Evolutionary conservation across 306 rosid genomes (phyloP).

Genomic region (Purshia tridentata): DNA sequence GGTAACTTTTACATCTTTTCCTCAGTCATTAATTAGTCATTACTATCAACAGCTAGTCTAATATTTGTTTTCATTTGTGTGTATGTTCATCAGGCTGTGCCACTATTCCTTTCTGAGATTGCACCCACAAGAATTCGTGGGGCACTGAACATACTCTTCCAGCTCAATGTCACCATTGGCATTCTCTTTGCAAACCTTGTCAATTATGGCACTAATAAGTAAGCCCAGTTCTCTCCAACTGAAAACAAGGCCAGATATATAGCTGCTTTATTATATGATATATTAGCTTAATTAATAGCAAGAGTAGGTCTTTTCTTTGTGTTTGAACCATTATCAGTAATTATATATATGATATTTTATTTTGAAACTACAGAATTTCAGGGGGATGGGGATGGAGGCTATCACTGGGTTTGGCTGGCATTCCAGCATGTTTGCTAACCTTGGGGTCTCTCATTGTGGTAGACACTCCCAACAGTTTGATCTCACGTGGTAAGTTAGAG

Average conservation of each 20-base stretch:
- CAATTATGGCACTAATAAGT: slow-evolving; percentile 51
- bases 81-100: slow-evolving; percentile 48
- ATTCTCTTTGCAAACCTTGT: slow-evolving; percentile 56
- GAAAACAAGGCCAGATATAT: too few relatives aligned
- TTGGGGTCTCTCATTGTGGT: slow-evolving; percentile 40
- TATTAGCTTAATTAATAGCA: too few relatives aligned
- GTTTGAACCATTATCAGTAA: too few relatives aligned
- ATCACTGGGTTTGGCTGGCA: slow-evolving; percentile 47
- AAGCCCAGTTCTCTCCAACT: slow-evolving; percentile 5
- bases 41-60: too few relatives aligned
- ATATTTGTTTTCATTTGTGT: neutral
- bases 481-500: slow-evolving; percentile 47
- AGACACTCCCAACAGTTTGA: slow-evolving; percentile 58
- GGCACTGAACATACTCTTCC: slow-evolving; percentile 66
- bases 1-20: too few relatives aligned
- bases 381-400: slow-evolving; percentile 79
- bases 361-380: slow-evolving; percentile 23
- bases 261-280: too few relatives aligned
- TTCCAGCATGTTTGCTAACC: slow-evolving; percentile 47
- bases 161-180: slow-evolving; percentile 55
- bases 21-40: neutral
- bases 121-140: slow-evolving; percentile 72
- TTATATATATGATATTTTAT: neutral
- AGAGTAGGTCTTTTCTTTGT: too few relatives aligned
- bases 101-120: slow-evolving; percentile 61